A percentile compares a stretch with the other conserved stretches of the same genome.
Conservation (phyloP, 2,329 filamentous ascomycete genomes). For the Escovopsis sp. region DNA sequence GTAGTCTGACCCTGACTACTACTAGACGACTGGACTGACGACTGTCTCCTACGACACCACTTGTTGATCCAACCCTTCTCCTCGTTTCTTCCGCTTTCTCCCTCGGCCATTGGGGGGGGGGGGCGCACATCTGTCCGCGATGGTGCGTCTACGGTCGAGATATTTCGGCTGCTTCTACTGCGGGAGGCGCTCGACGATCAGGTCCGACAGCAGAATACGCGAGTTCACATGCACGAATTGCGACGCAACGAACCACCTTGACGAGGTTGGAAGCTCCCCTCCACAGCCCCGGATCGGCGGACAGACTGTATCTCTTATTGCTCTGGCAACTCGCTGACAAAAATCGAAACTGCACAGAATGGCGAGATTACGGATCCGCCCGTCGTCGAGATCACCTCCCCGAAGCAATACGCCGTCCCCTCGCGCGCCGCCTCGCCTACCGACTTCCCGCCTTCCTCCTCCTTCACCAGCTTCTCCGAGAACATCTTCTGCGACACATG, state of each 20-base stretch:
- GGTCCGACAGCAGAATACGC: conserved; percentile 41
- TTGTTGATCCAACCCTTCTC: too few species aligned
- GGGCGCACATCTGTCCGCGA: conserved; percentile 10
- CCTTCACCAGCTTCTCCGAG: conserved; percentile 12
- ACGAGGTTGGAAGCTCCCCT: conserved; percentile 44
- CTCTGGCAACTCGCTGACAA: conserved; percentile 2
- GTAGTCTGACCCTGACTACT: too few species aligned
- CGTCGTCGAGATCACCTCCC: conserved; percentile 21
- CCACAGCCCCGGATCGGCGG: too few species aligned
- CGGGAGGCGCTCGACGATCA: conserved; percentile 48
- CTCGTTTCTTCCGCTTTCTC: too few species aligned
- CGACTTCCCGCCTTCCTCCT: conserved; percentile 11
- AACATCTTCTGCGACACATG: conserved; percentile 59
- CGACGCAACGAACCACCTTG: conserved; percentile 78
- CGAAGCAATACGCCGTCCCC: conserved; percentile 20
- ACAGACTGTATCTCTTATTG: background rate
- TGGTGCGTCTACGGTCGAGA: conserved; percentile 29
- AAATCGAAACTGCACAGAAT: conserved; percentile 38
- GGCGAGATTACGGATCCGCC: conserved; percentile 86
- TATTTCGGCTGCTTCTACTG: conserved; percentile 72
- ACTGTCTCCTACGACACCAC: too few species aligned
- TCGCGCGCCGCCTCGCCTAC: conserved; percentile 25
- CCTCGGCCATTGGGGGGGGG: too few species aligned
- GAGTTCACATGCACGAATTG: conserved; percentile 65
- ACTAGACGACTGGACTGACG: too few species aligned